phyloP scores from a whole-genome alignment of 352 stramenopile species.

The Phytopythium kandeliae region DNA sequence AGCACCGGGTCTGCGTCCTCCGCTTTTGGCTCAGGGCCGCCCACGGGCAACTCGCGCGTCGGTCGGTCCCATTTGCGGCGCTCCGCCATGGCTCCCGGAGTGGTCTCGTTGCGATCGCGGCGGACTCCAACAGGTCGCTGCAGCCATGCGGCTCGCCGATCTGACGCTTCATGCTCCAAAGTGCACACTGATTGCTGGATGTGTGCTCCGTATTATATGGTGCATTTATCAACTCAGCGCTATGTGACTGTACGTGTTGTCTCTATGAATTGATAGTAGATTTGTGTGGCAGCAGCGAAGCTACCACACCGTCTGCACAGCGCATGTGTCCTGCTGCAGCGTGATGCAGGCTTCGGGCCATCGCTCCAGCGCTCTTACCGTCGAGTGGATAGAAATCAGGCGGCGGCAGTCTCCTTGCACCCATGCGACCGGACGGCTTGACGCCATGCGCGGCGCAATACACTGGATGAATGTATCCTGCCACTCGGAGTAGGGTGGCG shows the following conservation, averaged over 20 bases:
- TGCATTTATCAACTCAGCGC: not conserved
- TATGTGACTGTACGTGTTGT: not conserved
- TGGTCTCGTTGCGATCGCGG: not conserved
- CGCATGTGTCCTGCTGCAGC: no score
- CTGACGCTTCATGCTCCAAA: constrained; percentile 2
- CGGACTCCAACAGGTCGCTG: not conserved
- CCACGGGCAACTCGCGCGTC: constrained; percentile 5
- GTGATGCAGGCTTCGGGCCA: no score
- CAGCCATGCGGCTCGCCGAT: not conserved
- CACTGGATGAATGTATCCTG: no score
- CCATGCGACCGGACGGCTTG: no score
- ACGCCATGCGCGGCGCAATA: no score
- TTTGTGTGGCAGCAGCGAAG: no score
- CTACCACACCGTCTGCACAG: no score
- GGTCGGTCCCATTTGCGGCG: constrained; percentile 25
- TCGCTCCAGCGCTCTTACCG: no score
- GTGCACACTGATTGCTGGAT: not conserved
- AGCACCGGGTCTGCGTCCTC: constrained; percentile 37
- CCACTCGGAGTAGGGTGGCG: no score
- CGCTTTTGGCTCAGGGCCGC: constrained; percentile 9
- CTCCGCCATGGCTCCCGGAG: constrained; percentile 15
- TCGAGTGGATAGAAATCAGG: no score
- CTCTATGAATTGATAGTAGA: not conserved
- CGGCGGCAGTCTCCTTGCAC: no score
- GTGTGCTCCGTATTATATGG: not conserved